phyloP scores from a whole-genome alignment of 73 alveolate species.

The Durusdinium trenchii region DNA sequence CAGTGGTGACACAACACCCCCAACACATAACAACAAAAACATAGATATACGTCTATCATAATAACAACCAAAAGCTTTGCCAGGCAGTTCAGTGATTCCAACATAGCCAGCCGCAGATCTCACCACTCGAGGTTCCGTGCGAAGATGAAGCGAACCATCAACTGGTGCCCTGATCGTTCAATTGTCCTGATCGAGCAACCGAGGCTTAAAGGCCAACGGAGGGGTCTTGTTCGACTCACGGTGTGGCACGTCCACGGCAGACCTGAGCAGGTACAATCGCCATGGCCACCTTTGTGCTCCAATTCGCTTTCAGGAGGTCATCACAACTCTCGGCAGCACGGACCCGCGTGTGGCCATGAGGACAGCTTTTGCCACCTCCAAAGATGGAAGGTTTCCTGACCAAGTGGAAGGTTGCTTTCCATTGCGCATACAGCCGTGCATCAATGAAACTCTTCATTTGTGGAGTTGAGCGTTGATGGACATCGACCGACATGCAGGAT shows the following conservation, averaged over 20 bases:
- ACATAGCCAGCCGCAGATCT: not conserved
- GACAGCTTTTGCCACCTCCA: not conserved
- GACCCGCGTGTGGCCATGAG: constrained; percentile 95
- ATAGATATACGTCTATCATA: too few species aligned
- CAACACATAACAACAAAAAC: not conserved
- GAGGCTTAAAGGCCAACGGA: not conserved
- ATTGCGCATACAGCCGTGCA: not conserved
- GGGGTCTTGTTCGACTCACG: not conserved
- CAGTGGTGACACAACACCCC: not conserved
- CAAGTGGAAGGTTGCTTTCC: too few species aligned
- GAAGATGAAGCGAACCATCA: constrained; percentile 91
- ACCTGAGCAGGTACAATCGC: constrained; percentile 74
- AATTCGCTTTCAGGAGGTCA: constrained; percentile 86
- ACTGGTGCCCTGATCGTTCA: constrained; percentile 25
- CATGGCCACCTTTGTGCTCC: constrained; percentile 84
- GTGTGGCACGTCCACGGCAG: not conserved
- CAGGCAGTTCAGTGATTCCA: not conserved
- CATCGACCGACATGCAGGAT: constrained; percentile 35
- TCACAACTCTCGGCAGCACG: constrained; percentile 66
- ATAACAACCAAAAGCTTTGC: too few species aligned
- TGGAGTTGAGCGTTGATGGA: not conserved
- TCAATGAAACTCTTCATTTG: not conserved
- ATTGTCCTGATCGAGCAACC: not conserved
- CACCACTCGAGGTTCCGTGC: constrained; percentile 83
- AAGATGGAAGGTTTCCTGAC: too few species aligned